These are phyloP conservation scores for Suillus brevipes DNA, from an alignment of 768 basidiomycete species.

Conservation along the genomic window DNA sequence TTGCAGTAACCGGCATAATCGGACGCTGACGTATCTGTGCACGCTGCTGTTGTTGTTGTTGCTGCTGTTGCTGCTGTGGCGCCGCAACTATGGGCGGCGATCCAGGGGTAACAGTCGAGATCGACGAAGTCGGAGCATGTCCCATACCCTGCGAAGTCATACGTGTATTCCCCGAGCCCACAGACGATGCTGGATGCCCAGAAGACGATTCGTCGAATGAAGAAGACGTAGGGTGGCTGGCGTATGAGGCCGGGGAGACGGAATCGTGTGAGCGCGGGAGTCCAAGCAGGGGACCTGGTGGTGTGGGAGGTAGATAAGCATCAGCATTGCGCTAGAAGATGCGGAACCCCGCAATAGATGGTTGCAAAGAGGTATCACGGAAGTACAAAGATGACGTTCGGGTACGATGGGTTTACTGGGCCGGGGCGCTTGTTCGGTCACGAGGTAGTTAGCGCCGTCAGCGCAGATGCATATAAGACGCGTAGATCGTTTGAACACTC, in stretches of 20 bases:
- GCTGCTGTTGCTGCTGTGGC: conserved; percentile 14
- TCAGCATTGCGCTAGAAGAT: conserved; percentile 15
- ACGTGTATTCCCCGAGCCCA: neutral
- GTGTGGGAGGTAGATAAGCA: neutral
- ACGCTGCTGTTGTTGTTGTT: conserved; percentile 5
- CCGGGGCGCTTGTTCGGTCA: neutral
- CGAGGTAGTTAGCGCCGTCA: neutral
- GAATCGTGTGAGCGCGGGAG: conserved; percentile 17
- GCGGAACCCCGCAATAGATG: neutral
- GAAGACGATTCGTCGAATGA: conserved; percentile 11
- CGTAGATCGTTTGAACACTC: neutral
- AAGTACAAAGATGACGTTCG: conserved; percentile 1
- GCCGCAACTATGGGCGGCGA: conserved; percentile 1
- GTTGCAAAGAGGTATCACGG: conserved; percentile 6
- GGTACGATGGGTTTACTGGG: neutral
- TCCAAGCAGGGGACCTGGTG: conserved; percentile 14
- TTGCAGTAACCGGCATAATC: conserved; percentile 3
- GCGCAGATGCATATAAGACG: neutral
- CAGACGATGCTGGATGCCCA: conserved; percentile 18
- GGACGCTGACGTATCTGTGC: neutral
- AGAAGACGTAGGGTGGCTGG: conserved; percentile 21
- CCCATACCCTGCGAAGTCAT: neutral
- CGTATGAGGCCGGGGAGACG: conserved; percentile 26
- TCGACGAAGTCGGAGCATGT: conserved; percentile 25
- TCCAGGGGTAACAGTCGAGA: conserved; percentile 24